Base-by-base conservation (phyloP, 1,139 yeast genomes). In the Nematodospora anomalae region DNA sequence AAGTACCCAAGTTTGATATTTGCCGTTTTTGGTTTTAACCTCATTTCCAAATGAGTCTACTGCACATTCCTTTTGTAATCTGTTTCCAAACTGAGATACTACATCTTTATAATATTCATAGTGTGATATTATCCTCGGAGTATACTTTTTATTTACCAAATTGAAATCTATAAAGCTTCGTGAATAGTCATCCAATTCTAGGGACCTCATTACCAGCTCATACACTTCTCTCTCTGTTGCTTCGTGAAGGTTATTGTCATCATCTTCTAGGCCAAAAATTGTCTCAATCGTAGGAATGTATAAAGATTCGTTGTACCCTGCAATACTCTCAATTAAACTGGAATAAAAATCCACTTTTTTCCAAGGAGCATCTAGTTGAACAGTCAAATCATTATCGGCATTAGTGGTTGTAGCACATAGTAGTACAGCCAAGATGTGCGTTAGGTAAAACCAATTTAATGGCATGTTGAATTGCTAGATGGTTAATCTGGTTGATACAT, bases 91-190 rank as follows among this genome's bases (percentile, higher is more conserved):
- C 3, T 44, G 39, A 0, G 66, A 58, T 21, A 50, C 44, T 6
- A 65, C 62, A 0, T 54, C 45, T 4, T 55, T 58, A 50, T 76
- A 85, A 52, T 71, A 65, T 38, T 72, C 71, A 50, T 71, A 83
- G 40, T 84, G 86, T 1, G 89, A 64, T 46, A 79, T 77, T 16
- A 87, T 68, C 35, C 81, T 62, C 3, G 96, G 88, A 1, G 84
- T 63, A 41, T 70, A 60, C 27, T 69, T 60, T 37, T 80, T 79
- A 43, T 78, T 64, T 1, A 76, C 76, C 30, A 81, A 50, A 30
- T 77, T 64, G 37, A 79, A 64, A 41, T 78, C 73, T n/a, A 75
- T 63, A 26, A 78, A 58, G 2, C 68, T 50, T 20, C 50, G 52
- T 20, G 46, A 18, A 12, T 26, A 43, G 6, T 30, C 41, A 32